Conservation (phyloP, 192 early-diverging fungal genomes). For the Pilaira anomala region DNA sequence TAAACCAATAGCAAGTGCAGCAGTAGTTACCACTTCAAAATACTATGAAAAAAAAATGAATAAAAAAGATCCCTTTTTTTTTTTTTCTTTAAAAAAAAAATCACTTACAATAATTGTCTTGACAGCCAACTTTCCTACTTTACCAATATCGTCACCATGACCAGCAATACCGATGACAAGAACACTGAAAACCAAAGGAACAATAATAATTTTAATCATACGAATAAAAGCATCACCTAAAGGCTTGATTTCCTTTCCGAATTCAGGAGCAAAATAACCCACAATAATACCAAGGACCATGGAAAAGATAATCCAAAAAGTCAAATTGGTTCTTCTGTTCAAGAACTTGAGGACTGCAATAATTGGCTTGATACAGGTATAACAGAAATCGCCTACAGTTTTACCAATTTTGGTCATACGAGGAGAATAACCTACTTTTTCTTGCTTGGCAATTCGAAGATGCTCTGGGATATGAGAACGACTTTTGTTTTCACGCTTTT, state of each 20-base stretch:
- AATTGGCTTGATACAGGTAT: neutral
- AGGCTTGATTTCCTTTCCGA: slow-evolving; percentile 44
- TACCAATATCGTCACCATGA: slow-evolving; percentile 56
- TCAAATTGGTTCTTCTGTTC: slow-evolving; percentile 37
- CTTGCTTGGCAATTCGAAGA: neutral
- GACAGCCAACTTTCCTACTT: slow-evolving; percentile 58
- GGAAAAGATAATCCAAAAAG: slow-evolving; percentile 49
- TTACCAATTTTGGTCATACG: neutral
- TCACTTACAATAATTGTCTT: slow-evolving; percentile 53
- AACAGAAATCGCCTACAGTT: neutral
- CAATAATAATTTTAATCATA: slow-evolving; percentile 49
- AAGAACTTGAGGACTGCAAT: slow-evolving; percentile 16
- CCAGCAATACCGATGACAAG: slow-evolving; percentile 63
- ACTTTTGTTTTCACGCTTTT: no score
- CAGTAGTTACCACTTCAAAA: slow-evolving; percentile 60
- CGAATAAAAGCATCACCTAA: slow-evolving; percentile 48
- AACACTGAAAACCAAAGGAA: slow-evolving; percentile 44
- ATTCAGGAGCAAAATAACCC: slow-evolving; percentile 42
- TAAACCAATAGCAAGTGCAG: slow-evolving; percentile 66
- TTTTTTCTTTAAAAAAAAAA: slow-evolving; percentile 9
- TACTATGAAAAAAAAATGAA: slow-evolving; percentile 34
- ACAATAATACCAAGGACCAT: slow-evolving; percentile 47
- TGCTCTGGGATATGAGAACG: slow-evolving; percentile 5
- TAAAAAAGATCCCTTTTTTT: no score
- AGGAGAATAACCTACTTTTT: neutral